Evolutionary conservation across 2,329 filamentous ascomycete species (phyloP), one percentile per base, ranked within the genome.

Genomic region (Nannizziopsis arthrosporioides): DNA sequence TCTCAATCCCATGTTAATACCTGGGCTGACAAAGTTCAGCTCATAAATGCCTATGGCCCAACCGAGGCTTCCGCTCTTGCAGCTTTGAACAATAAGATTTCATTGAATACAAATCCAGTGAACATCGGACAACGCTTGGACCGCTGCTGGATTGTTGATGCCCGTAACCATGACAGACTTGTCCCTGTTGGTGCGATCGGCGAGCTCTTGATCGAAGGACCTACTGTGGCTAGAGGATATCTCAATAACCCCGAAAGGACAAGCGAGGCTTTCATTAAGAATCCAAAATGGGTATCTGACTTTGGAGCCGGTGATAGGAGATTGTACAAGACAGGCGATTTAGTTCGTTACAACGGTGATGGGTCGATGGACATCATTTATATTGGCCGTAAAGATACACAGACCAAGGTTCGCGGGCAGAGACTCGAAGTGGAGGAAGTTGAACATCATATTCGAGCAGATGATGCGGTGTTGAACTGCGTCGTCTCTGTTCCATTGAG

Each of bases 131-230:
- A 53, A 17, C 58, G 55, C n/a, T 51, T 64, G 1, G 61, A 61
- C 1, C 59, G 56, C 1, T 57, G 58, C 5, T 71, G 68, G 68
- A 48, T 71, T 22, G 64, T 68, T 1, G 55, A 63, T 14, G 59
- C 61, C 1, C 53, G 57, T 14, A 61, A 67, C 34, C 63, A 62
- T 19, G 44, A 64, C 39, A 46, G 54, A 14, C 59, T 70, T 12
- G 55, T 57, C 2, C 65, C 68, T 1, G 49, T 68, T 8, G 67
- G 68, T 4, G 63, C 62, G 1, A 55, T 68, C 8, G 69, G 68
- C 7, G 69, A 72, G 48, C 56, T 71, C 0, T 36, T 68, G 2
- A 54, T 71, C 1, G 66, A 70, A 51, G 68, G 68, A 0, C 56
- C 60, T 1, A 56, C 56, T 2, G 47, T 63, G 5, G 57, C 51